A percentile compares a stretch with the other conserved stretches of the same genome.
Conservation (phyloP, 305 asterid genomes). For the Fraxinus albicans region DNA sequence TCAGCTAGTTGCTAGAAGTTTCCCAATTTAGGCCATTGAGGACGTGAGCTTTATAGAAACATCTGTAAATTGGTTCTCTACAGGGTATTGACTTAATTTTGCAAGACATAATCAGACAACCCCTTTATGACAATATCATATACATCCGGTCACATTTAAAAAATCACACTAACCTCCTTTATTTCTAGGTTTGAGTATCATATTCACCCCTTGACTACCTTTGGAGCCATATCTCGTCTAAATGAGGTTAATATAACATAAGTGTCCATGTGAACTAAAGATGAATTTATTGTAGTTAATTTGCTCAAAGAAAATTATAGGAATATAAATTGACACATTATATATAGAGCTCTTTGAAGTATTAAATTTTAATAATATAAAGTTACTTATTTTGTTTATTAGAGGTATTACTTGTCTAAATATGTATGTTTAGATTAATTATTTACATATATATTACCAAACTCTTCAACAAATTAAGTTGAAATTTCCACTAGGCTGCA, state of each 20-base stretch:
- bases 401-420: background rate
- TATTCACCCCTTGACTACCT: background rate
- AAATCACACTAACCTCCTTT: background rate
- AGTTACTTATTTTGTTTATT: background rate
- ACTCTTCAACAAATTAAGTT: background rate
- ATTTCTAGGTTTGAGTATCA: background rate
- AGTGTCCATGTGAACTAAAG: background rate
- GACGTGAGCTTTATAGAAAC: background rate
- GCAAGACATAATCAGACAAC: background rate
- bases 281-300: background rate
- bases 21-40: background rate
- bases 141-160: background rate
- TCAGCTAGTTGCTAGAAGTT: background rate
- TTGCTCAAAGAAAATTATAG: background rate
- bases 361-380: background rate
- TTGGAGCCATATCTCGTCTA: background rate
- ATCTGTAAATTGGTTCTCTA: constrained; percentile 16
- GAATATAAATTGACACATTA: background rate
- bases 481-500: background rate
- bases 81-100: constrained; percentile 15
- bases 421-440: background rate
- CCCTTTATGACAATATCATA: background rate
- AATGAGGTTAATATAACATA: background rate
- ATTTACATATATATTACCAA: background rate
- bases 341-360: background rate